Base-by-base conservation (phyloP, 2,329 filamentous ascomycete species). In the Penicillium janthinellum region DNA sequence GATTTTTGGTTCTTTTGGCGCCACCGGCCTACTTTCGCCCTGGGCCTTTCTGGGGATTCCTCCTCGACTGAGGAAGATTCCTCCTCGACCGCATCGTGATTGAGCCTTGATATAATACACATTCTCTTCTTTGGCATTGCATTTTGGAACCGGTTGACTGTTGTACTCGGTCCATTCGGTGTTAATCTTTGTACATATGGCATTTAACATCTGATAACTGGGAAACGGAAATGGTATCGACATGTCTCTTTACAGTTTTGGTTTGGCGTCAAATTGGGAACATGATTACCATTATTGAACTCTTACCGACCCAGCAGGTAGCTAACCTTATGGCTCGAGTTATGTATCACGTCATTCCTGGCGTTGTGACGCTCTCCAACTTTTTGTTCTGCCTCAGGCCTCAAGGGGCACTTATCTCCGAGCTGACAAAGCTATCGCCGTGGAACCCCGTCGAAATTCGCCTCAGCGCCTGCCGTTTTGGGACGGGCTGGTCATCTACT, bases 361-460 rank as follows among this genome's bases (percentile, higher is more conserved):
- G 2, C 4, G 20, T 35, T 2, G 1, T 14, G 1, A 5, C 10
- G 41, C 25, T 25, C 34, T 38, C 20, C 35, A 20, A 28, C 7
- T 34, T 31, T 53, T 4, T 8, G 20, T 7, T 8, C 37, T 28
- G 60, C 56, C 56, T 58, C 28, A 55, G 57, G 57, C 57, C 44
- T 12, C 11, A 0, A 50, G 2, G 4, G 12, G 2, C 0, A 15
- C 53, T 69, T 71, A 72, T 70, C 66, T 70, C 68, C 67, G 70
- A 42, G 71, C 69, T 73, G 69, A 73, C 71, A 72, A 73, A 72
- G 34, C 58, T 65, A 70, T 65, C 66, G 52, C 66, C 65, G 67
- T 74, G 61, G 71, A 73, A 73, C 47, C 60, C 49, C 25, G 54
- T 71, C 66, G 71, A 73, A 73, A 54, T 64, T 66, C 52, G 51